Evolutionary conservation across 495 filamentous ascomycete genomes (phyloP), one percentile per base, ranked within the genome.

Genomic region (Tuber umbilicatum): DNA sequence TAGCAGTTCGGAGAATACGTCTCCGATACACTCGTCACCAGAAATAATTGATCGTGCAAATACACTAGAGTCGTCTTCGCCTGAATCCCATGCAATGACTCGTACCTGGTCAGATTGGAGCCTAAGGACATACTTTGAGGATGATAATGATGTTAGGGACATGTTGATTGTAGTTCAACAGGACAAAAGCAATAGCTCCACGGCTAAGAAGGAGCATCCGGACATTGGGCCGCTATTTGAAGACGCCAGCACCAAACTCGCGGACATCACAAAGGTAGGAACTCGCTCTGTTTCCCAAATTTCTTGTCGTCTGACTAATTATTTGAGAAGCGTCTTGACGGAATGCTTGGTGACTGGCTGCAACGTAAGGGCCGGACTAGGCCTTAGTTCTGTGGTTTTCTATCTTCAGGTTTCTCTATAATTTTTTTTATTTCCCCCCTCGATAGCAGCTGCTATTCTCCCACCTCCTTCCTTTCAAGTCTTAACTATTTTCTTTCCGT

Each of bases 111-210:
- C 91, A 78, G 95, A 97, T 83, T 86, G 90, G 75, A 90, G 88
- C 78, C 87, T 99, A 47, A 88, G 93, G 69, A 90, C 92, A 31
- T 99, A 97, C 84, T 90, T 98, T 78, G 94, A 98, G 76, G 93
- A 95, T 79, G 91, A 91, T 67, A 90, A 88, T n/a, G 94, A 97
- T 75, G 92, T 99, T 78, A 89, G 92, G 67, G 95, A 99, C 81
- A 86, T 98, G 81, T 88, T 97, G 72, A 87, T 94, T 14, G 91
- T 99, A 69, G 93, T 99, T 40, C 92, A 97, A 81, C 92, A 97
- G 81, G 94, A 97, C 83, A 95, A 92, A 84, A 91, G 89, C 37
- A 91, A 91, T 74, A 55, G 73, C 12, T 55, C 73, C 5, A 38
- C 74, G 10, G 89, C 94, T 43, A 87, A 89, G 70, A 87, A 89